phyloP scores from a whole-genome alignment of 441 rosid genomes.

The Mallotus repandus region DNA sequence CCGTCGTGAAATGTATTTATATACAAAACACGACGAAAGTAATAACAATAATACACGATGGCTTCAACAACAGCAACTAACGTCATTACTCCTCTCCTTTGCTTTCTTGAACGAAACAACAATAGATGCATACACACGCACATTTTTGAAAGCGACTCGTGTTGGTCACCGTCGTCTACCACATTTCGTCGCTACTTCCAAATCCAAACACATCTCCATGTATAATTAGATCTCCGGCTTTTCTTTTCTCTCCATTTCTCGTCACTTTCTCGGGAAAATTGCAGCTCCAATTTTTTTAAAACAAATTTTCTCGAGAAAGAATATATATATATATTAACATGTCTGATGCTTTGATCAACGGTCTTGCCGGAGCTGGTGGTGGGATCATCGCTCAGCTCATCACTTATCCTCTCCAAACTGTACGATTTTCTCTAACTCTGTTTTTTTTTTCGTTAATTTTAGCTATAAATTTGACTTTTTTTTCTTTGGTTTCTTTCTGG shows the following conservation, averaged over 20 bases:
- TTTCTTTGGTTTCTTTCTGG: not conserved
- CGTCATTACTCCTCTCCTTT: too few relatives aligned
- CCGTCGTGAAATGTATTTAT: too few relatives aligned
- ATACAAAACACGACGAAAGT: too few relatives aligned
- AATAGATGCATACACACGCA: too few relatives aligned
- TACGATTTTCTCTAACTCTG: constrained; percentile 13
- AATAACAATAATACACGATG: too few relatives aligned
- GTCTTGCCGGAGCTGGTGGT: constrained; percentile 95
- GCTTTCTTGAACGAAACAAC: too few relatives aligned
- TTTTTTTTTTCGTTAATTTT: not conserved
- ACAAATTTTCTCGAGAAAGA: constrained; percentile 18
- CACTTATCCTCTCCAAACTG: constrained; percentile 97
- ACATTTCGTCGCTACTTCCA: not conserved
- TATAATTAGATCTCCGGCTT: not conserved
- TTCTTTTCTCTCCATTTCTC: not conserved
- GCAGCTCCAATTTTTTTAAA: not conserved
- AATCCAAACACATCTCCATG: not conserved
- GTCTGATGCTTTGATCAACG: constrained; percentile 96
- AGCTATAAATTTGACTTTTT: not conserved
- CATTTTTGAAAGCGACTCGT: too few relatives aligned
- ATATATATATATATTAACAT: constrained; percentile 21
- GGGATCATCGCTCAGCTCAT: constrained; percentile 98
- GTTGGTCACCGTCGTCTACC: too few relatives aligned
- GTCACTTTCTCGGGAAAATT: constrained; percentile 16
- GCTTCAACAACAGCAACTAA: too few relatives aligned